Percentiles rank a stretch among this genome's conserved stretches.
These are phyloP conservation scores for Boechera divaricarpa DNA, from an alignment of 345 rosid genomes.

Conservation along the genomic window DNA sequence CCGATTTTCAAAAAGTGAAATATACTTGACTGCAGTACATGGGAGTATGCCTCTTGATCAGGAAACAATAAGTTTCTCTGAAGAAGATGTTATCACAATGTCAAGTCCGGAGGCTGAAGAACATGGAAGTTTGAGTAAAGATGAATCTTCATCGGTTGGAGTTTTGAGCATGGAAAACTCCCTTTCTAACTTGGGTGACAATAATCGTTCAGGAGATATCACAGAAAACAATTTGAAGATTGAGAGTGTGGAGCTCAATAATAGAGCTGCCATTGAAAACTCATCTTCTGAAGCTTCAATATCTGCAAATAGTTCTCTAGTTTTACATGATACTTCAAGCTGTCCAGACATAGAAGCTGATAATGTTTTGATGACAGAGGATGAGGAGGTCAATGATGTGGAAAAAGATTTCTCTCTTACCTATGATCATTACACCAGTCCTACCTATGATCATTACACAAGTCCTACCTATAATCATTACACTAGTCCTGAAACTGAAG, in stretches of 20 bases:
- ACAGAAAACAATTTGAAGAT: conserved; percentile 6
- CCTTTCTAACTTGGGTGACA: conserved; percentile 18
- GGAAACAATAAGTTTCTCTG: not conserved
- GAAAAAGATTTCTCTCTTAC: conserved; percentile 17
- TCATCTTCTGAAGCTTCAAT: conserved; percentile 25
- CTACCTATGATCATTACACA: conserved; percentile 36
- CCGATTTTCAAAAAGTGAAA: conserved; percentile 9
- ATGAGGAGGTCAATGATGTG: conserved; percentile 31
- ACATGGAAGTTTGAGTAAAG: conserved; percentile 21
- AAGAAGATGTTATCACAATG: not conserved
- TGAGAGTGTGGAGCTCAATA: conserved; percentile 43
- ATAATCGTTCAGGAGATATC: conserved; percentile 29
- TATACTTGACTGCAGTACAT: conserved; percentile 7
- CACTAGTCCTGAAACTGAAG: conserved; percentile 38
- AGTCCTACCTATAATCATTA: conserved; percentile 11
- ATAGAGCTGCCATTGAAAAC: not conserved
- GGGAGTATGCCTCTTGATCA: conserved; percentile 26
- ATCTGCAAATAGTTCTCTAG: conserved; percentile 15
- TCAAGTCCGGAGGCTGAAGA: conserved; percentile 20
- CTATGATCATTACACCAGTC: conserved; percentile 35
- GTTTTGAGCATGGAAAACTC: conserved; percentile 8
- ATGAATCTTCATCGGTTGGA: conserved; percentile 38
- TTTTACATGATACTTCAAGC: conserved; percentile 40
- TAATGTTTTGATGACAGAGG: conserved; percentile 38
- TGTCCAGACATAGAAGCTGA: conserved; percentile 27